phyloP scores from a whole-genome alignment of 148 eudicot genomes.

The Vaccinium myrtillus region DNA sequence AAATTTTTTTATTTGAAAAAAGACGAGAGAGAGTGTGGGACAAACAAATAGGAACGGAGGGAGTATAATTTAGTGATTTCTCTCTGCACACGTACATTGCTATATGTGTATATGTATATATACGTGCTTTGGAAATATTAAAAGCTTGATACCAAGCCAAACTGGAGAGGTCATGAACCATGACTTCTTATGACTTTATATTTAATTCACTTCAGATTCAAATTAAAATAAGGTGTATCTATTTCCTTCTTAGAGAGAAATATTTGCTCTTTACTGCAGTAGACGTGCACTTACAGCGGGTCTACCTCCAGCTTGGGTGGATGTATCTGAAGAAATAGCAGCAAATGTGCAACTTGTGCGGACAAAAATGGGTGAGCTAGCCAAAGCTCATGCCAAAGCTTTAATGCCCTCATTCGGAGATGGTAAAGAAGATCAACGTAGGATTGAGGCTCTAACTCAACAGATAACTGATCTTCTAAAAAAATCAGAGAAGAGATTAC shows the following conservation, averaged over 20 bases:
- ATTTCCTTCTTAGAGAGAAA: not conserved
- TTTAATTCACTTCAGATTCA: not conserved
- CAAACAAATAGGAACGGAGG: too few relatives aligned
- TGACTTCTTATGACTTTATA: not conserved
- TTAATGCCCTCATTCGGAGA: constrained; percentile 92
- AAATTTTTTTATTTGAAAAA: too few relatives aligned
- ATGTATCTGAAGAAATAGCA: constrained; percentile 87
- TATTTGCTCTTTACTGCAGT: constrained; percentile 39
- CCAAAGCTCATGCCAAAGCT: constrained; percentile 94
- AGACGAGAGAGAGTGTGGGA: too few relatives aligned
- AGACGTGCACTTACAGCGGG: constrained; percentile 76
- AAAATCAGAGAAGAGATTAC: constrained; percentile 79
- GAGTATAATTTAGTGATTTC: not conserved
- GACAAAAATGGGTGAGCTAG: constrained; percentile 78
- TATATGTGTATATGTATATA: not conserved
- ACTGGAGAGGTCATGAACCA: not conserved
- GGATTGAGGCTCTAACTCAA: constrained; percentile 73
- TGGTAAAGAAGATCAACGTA: constrained; percentile 82
- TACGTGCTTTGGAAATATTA: not conserved
- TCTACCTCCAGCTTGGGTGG: constrained; percentile 97
- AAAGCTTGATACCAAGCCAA: not conserved
- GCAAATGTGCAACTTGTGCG: constrained; percentile 67
- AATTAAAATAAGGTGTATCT: not conserved
- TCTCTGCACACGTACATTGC: not conserved
- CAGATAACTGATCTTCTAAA: constrained; percentile 80